These are phyloP conservation scores for Candida methanosorbosa DNA, from an alignment of 805 yeast genomes.

Conservation along the genomic window DNA sequence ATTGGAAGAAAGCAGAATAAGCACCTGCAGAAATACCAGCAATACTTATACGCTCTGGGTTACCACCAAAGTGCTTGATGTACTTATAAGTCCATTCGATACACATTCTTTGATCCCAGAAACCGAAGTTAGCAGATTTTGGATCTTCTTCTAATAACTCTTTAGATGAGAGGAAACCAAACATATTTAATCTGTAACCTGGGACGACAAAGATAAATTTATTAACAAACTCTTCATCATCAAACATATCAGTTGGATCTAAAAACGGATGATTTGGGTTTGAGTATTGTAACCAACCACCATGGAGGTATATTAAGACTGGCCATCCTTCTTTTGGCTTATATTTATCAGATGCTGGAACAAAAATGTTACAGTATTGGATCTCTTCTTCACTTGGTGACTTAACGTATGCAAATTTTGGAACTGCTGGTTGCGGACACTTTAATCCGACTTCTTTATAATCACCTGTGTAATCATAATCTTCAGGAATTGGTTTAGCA, in stretches of 20 bases:
- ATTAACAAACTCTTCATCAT: slow-evolving; percentile 17
- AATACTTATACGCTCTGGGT: slow-evolving; percentile 30
- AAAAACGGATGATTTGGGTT: too few species aligned
- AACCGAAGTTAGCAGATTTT: slow-evolving; percentile 24
- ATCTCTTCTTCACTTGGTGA: slow-evolving; percentile 26
- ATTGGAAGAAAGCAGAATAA: slow-evolving; percentile 31
- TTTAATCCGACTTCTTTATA: slow-evolving; percentile 25
- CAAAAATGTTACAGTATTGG: slow-evolving; percentile 23
- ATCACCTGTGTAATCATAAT: slow-evolving; percentile 29
- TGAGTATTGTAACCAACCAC: too few species aligned
- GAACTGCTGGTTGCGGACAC: slow-evolving; percentile 30
- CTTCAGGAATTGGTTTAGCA: slow-evolving; percentile 21
- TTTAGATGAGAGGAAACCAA: slow-evolving; percentile 28
- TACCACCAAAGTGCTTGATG: slow-evolving; percentile 39
- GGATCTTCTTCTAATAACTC: slow-evolving; percentile 28
- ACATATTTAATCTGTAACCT: slow-evolving; percentile 34
- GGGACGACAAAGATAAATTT: slow-evolving; percentile 28
- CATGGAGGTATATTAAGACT: too few species aligned
- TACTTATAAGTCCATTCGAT: slow-evolving; percentile 36
- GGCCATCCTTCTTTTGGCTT: too few species aligned
- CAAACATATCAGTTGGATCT: slow-evolving; percentile 16
- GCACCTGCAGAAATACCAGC: slow-evolving; percentile 43
- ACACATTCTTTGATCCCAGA: slow-evolving; percentile 39
- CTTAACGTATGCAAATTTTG: slow-evolving; percentile 11
- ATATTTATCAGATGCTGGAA: too few species aligned